A percentile compares a stretch with the other conserved stretches of the same genome.
Evolutionary conservation across 2,329 filamentous ascomycete species (phyloP).

Genomic region (Colletotrichum filicis): DNA sequence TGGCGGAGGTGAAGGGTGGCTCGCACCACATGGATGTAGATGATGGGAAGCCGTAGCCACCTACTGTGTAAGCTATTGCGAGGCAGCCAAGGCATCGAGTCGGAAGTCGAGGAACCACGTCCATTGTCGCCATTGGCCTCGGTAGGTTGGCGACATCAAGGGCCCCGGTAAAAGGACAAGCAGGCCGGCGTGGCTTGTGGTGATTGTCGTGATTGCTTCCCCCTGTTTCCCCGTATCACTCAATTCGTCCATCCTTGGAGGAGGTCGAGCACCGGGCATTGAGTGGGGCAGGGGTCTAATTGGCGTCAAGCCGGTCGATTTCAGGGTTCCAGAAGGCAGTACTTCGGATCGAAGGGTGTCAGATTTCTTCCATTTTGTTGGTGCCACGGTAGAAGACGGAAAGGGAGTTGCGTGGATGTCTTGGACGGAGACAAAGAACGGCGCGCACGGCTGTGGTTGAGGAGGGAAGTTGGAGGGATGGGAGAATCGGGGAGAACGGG

Average conservation of each 20-base stretch:
- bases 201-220: not conserved
- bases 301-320: slow-evolving; percentile 21
- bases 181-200: not conserved
- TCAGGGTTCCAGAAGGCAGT: slow-evolving; percentile 19
- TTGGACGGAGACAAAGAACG: slow-evolving; percentile 8
- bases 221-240: not conserved
- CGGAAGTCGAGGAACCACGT: not conserved
- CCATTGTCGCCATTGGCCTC: not conserved
- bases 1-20: not conserved
- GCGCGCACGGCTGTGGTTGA: slow-evolving; percentile 1
- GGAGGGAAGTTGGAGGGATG: not conserved
- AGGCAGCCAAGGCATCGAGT: slow-evolving; percentile 24
- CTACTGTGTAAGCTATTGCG: not conserved
- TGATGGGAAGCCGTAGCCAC: not conserved
- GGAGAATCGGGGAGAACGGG: not conserved
- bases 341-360: not conserved
- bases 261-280: not conserved
- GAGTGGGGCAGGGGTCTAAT: slow-evolving; percentile 18
- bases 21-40: not conserved
- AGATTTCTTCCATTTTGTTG: slow-evolving; percentile 11
- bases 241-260: not conserved
- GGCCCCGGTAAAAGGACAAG: not conserved
- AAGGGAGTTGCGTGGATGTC: not conserved
- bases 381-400: not conserved
- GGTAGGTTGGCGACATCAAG: not conserved